Conservation (phyloP, 345 rosid species). For the Kandelia obovata region DNA sequence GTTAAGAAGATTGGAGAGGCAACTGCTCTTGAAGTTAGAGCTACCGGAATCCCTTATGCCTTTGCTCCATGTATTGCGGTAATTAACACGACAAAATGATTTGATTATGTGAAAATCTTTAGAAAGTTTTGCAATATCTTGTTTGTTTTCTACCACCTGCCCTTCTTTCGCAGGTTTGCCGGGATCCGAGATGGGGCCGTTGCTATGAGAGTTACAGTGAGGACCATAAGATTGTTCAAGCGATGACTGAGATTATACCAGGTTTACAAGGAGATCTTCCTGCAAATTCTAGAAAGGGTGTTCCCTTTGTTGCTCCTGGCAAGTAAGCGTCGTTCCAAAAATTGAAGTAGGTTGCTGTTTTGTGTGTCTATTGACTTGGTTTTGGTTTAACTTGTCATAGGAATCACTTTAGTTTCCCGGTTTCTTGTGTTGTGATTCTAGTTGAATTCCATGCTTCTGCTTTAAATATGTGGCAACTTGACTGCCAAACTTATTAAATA, state of each 20-base stretch:
- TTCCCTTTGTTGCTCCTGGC: conserved; percentile 30
- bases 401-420: no score
- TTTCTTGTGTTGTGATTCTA: no score
- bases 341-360: neutral
- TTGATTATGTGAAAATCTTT: neutral
- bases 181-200: conserved; percentile 48
- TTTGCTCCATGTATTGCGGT: conserved; percentile 32
- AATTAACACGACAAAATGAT: neutral
- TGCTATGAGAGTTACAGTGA: conserved; percentile 47
- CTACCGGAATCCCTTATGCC: conserved; percentile 30
- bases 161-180: conserved; percentile 30
- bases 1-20: conserved; percentile 23
- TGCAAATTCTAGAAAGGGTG: conserved; percentile 19
- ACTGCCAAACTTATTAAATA: no score
- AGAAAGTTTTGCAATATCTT: neutral
- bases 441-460: no score
- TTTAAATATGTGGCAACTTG: no score
- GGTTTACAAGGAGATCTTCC: conserved; percentile 37
- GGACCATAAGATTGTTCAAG: conserved; percentile 30
- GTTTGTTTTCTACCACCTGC: neutral
- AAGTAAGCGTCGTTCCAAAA: conserved; percentile 17
- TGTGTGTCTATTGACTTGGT: neutral
- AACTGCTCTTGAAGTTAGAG: conserved; percentile 32
- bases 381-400: no score
- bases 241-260: conserved; percentile 28